phyloP scores from a whole-genome alignment of 441 rosid genomes.

The Eutrema salsugineum region DNA sequence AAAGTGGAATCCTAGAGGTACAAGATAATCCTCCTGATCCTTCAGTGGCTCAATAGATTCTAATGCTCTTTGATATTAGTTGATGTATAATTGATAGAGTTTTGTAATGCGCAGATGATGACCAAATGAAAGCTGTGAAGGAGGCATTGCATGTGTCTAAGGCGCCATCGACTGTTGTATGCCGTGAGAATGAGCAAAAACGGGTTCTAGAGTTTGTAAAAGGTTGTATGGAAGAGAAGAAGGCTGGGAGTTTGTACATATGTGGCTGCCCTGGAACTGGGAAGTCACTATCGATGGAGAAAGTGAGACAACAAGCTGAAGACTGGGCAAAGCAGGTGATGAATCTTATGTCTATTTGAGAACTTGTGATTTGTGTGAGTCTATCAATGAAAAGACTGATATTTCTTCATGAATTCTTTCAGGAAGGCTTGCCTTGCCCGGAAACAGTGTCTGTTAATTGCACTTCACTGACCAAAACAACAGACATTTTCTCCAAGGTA shows the following conservation, averaged over 20 bases:
- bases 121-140: slow-evolving; percentile 55
- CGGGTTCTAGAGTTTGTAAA: slow-evolving; percentile 62
- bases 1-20: slow-evolving; percentile 71
- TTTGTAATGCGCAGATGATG: slow-evolving; percentile 37
- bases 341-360: not conserved
- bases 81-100: not conserved
- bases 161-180: slow-evolving; percentile 51
- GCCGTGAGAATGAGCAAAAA: slow-evolving; percentile 68
- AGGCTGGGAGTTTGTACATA: slow-evolving; percentile 72
- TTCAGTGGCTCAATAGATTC: not conserved
- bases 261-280: slow-evolving; percentile 94
- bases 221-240: slow-evolving; percentile 45
- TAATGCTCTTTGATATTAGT: not conserved
- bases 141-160: slow-evolving; percentile 68
- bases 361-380: not conserved
- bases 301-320: slow-evolving; percentile 46
- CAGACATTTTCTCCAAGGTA: slow-evolving; percentile 84
- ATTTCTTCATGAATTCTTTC: not conserved
- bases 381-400: not conserved
- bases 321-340: slow-evolving; percentile 69
- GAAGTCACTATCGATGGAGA: slow-evolving; percentile 76
- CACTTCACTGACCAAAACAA: slow-evolving; percentile 59
- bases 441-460: slow-evolving; percentile 61
- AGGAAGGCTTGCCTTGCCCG: slow-evolving; percentile 51
- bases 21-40: not conserved